phyloP scores from a whole-genome alignment of 1,284 basidiomycete species.

The Cystobasidiaceae sp. region DNA sequence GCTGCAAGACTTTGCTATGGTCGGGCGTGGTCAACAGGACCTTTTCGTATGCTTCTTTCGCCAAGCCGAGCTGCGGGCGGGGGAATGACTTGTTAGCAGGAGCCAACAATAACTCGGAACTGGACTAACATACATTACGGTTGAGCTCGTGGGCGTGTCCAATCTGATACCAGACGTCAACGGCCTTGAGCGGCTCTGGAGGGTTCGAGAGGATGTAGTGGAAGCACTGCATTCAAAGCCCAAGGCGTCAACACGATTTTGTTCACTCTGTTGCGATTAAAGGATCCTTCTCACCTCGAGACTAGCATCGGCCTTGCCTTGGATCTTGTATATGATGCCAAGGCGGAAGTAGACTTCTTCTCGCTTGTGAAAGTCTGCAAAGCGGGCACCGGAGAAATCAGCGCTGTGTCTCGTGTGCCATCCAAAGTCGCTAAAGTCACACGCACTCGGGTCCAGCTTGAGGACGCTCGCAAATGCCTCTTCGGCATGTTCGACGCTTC shows the following conservation, averaged over 20 bases:
- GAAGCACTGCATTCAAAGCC: conserved; percentile 61
- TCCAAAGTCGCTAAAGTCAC: background rate
- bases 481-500: conserved; percentile 95
- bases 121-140: conserved; percentile 67
- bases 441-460: conserved; percentile 85
- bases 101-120: background rate
- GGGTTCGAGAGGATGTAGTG: conserved; percentile 93
- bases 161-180: conserved; percentile 99
- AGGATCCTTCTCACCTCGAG: conserved; percentile 54
- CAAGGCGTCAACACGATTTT: background rate
- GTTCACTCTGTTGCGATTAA: background rate
- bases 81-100: background rate
- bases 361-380: conserved; percentile 89
- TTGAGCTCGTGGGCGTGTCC: conserved; percentile 98
- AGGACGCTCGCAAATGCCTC: conserved; percentile 96
- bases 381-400: background rate
- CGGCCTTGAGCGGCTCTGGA: conserved; percentile 88
- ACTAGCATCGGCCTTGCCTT: conserved; percentile 80
- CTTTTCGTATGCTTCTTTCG: conserved; percentile 95
- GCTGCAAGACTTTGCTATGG: conserved; percentile 95
- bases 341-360: conserved; percentile 98
- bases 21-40: conserved; percentile 88
- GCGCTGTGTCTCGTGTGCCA: background rate
- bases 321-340: conserved; percentile 99
- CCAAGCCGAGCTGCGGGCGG: conserved; percentile 66